Percentiles rank a stretch among this genome's conserved stretches.
These are phyloP conservation scores for Leishmania turanica DNA, from an alignment of 208 protist species.

Conservation along the genomic window DNA sequence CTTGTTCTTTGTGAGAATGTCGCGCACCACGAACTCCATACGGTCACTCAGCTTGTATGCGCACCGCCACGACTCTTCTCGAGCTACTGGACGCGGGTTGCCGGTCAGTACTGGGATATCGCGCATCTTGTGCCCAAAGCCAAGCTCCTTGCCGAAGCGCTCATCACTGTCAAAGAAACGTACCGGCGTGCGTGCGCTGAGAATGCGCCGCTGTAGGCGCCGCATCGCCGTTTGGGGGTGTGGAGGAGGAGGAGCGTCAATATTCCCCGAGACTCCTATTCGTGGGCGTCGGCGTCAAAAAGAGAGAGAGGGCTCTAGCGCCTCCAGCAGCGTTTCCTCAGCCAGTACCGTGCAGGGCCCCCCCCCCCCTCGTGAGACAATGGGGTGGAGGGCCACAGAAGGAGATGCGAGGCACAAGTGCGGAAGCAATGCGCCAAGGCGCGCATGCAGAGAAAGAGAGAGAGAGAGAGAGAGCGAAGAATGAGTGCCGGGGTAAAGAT, in stretches of 20 bases:
- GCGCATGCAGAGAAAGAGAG: neutral
- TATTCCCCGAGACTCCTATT: neutral
- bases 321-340: neutral
- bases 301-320: neutral
- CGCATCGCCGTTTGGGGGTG: constrained; percentile 4
- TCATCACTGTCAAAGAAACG: constrained; percentile 67
- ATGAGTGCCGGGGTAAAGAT: neutral
- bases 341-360: neutral
- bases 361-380: neutral
- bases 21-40: constrained; percentile 82
- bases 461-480: neutral
- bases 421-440: neutral
- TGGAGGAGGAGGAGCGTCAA: too few species aligned
- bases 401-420: neutral
- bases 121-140: constrained; percentile 85
- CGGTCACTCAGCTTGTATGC: constrained; percentile 84
- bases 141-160: constrained; percentile 82
- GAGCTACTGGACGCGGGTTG: constrained; percentile 71
- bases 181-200: constrained; percentile 1
- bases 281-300: neutral
- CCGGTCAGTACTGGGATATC: constrained; percentile 90
- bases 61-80: constrained; percentile 85
- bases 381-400: neutral
- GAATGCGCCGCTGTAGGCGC: constrained; percentile 12
- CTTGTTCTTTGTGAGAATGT: constrained; percentile 62